Evolutionary conservation across 2,329 filamentous ascomycete genomes (phyloP).

Genomic region (Fusarium sp.): DNA sequence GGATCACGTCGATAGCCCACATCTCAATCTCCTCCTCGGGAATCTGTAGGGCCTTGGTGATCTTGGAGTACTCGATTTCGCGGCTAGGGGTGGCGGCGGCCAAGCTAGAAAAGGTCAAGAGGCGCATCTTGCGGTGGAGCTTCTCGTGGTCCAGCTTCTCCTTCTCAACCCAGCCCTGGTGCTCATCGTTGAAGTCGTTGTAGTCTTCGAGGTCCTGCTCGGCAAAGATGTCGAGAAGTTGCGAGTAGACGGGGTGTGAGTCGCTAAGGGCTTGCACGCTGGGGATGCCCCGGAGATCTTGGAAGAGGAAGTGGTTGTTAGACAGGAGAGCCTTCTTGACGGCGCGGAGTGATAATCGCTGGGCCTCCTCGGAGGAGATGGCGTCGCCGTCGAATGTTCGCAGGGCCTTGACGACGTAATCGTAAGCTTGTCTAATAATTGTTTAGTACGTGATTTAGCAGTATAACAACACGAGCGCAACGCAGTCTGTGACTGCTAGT

Average conservation of each 20-base stretch:
- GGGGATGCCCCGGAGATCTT: slow-evolving; percentile 85
- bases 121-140: slow-evolving; percentile 94
- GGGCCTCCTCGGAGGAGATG: slow-evolving; percentile 71
- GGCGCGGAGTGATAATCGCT: slow-evolving; percentile 72
- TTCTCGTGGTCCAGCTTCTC: slow-evolving; percentile 79
- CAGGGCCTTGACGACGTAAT: slow-evolving; percentile 76
- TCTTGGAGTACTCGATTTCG: slow-evolving; percentile 89
- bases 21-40: slow-evolving; percentile 89
- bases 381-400: slow-evolving; percentile 73
- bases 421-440: slow-evolving; percentile 71
- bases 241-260: slow-evolving; percentile 86
- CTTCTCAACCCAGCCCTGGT: slow-evolving; percentile 86
- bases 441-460: slow-evolving; percentile 35
- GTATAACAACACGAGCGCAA: background rate
- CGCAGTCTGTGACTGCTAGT: background rate
- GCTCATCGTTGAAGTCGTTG: slow-evolving; percentile 94
- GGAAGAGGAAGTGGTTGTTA: slow-evolving; percentile 76
- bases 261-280: slow-evolving; percentile 89
- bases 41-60: slow-evolving; percentile 88
- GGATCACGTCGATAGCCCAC: slow-evolving; percentile 99
- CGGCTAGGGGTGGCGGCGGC: slow-evolving; percentile 87
- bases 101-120: slow-evolving; percentile 92
- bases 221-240: slow-evolving; percentile 95
- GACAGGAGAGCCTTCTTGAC: slow-evolving; percentile 69
- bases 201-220: slow-evolving; percentile 96